Base-by-base conservation (phyloP, 2,329 filamentous ascomycete species). In the Claviceps arundinis region DNA sequence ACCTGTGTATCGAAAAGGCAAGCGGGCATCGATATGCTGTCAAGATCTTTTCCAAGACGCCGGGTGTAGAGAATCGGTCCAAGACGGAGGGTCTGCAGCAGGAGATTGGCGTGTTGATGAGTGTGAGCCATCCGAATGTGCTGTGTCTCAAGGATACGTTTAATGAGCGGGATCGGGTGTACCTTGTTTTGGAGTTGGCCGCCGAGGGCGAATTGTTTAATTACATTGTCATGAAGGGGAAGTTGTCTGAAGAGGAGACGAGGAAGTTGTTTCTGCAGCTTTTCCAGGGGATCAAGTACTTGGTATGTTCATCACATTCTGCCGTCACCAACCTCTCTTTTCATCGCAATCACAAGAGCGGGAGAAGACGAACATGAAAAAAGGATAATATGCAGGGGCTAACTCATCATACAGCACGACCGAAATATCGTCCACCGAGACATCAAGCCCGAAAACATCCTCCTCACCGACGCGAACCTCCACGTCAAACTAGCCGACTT, bases 351-450 rank as follows among this genome's bases (percentile, higher is more conserved):
- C 9, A 11, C 9, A 30, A 13, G 14, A 16, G 11, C 7, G 30
- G 2, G 9, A 4, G 34, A n/a, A n/a, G 24, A 34, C 30, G 30
- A 9, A 34, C 9, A 22, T 38, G n/a, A 34, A 37, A 37, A 4
- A 2, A 14, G 14, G 13, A 6, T 11, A 14, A 17, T 37, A 11
- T 37, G 8, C 37, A 26, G 34, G 13, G 16, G 34, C 30, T 54
- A 42, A 54, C 43, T n/a, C 5, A 14, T 37, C 19, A 6, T n/a
- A 37, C 54, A 96, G 91, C 93, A 98, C 65, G 93, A 97, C 55
- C 87, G 93, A 56, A 94, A 93, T 61, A 95, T 98, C 65, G 90
- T 97, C 5, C 93, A 98, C 66, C 85, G 93, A 53, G 93, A 98
- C 61, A 96, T 98, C 70, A 97, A 96, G 68, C 91, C 90, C 0